Evolutionary conservation across 495 filamentous ascomycete genomes (phyloP), one percentile per base, ranked within the genome.

Genomic region (Penicillium maclennaniae): DNA sequence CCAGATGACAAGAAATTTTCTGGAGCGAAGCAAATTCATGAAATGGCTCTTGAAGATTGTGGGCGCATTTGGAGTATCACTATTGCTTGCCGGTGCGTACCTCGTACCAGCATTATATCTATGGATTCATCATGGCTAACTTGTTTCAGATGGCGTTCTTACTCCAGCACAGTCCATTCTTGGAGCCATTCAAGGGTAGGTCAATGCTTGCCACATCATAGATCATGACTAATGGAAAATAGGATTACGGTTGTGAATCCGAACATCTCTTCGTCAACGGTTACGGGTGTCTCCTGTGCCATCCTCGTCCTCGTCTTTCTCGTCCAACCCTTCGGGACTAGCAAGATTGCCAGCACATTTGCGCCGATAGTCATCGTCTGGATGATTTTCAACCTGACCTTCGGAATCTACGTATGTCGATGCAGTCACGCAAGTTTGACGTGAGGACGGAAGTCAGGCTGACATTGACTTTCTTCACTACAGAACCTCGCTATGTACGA

Each of bases 291-390:
- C 0, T 77, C 83, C 2, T 88, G 86, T 53, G 84, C 75, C 7
- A 87, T 89, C 46, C 62, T 90, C 7, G 71, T 90, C 12, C 46
- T 87, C 3, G 74, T 90, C 0, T 90, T 88, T 57, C 45, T 72
- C 15, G 71, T 90, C 25, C 87, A 90, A 54, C 87, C 87, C 0
- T 69, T 90, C 17, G 87, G 87, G 0, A 83, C 79, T 0, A 78
- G 77, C 3, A 87, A 81, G 56, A 75, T 90, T 34, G 82, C 79
- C 0, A 70, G 59, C 31, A 57, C 75, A 0, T 90, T 88, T 58
- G 85, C 87, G 1, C 87, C 87, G 3, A 82, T 90, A 20, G 79
- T 90, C 43, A 80, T 88, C 31, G 34, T 88, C n/a, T 90, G 87
- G 87, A 77, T 90, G 7, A 60, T 69, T 4, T 83, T 89, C 59